Evolutionary conservation across 371 early-diverging fungal genomes (phyloP).

Genomic region (Mortierella sp.): DNA sequence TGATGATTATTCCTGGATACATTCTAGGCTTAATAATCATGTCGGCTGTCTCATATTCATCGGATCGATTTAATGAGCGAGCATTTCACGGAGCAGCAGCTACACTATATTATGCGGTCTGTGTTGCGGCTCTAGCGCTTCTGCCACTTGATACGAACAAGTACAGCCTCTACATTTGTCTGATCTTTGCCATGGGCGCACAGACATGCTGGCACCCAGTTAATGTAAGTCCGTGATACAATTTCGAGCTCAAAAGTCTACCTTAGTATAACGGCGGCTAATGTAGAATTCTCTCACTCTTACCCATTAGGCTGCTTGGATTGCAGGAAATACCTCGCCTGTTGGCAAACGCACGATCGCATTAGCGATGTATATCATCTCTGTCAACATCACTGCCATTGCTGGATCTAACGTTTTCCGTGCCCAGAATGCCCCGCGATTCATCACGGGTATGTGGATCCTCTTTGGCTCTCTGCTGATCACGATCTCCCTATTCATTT

Average conservation of each 20-base stretch:
- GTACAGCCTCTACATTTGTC: slow-evolving; percentile 58
- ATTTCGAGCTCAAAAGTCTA: not conserved
- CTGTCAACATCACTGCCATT: slow-evolving; percentile 56
- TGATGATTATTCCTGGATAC: slow-evolving; percentile 64
- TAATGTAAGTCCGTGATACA: not conserved
- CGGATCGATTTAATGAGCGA: slow-evolving; percentile 61
- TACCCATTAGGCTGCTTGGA: slow-evolving; percentile 61
- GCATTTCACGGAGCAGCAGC: slow-evolving; percentile 58
- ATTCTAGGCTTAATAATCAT: slow-evolving; percentile 58
- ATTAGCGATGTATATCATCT: slow-evolving; percentile 60
- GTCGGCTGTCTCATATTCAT: slow-evolving; percentile 57
- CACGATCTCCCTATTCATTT: slow-evolving; percentile 32
- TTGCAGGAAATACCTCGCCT: slow-evolving; percentile 63
- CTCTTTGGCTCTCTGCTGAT: slow-evolving; percentile 28
- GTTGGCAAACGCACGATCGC: slow-evolving; percentile 64
- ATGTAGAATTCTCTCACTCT: not conserved
- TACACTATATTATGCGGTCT: slow-evolving; percentile 56
- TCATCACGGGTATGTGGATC: slow-evolving; percentile 49
- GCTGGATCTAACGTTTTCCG: slow-evolving; percentile 60
- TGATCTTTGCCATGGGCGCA: slow-evolving; percentile 20
- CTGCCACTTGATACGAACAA: slow-evolving; percentile 33
- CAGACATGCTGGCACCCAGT: not conserved
- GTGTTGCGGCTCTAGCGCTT: slow-evolving; percentile 55
- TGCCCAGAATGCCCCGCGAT: slow-evolving; percentile 40
- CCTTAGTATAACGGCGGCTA: not conserved